These are phyloP conservation scores for Venturiaceae sp. DNA, from an alignment of 2,329 filamentous ascomycete species.

Conservation along the genomic window DNA sequence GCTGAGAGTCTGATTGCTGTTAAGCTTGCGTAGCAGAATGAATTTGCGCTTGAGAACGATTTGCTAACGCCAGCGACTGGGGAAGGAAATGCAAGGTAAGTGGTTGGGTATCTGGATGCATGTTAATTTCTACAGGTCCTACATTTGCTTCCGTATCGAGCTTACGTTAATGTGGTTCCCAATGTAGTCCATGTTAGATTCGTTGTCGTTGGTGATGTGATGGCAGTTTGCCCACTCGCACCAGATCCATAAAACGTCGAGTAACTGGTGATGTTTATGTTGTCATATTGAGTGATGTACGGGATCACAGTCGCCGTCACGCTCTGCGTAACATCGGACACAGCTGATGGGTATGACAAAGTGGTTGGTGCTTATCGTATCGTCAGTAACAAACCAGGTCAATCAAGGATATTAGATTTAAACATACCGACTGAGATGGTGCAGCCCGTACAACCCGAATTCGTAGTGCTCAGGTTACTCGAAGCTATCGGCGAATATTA, in stretches of 20 bases:
- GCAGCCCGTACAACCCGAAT: not conserved
- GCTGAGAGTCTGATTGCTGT: not conserved
- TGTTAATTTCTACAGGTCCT: not conserved
- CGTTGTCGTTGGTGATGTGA: not conserved
- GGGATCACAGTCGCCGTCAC: constrained; percentile 1
- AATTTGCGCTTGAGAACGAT: not conserved
- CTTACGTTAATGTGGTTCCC: not conserved
- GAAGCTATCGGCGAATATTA: not conserved
- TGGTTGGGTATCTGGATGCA: constrained; percentile 6
- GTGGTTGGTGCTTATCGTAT: not conserved
- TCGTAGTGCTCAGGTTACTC: not conserved
- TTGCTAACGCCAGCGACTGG: not conserved
- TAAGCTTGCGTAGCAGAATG: not conserved
- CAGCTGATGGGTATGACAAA: not conserved
- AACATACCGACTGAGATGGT: not conserved
- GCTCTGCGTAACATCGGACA: not conserved
- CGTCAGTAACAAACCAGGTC: no score
- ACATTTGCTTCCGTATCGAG: no score
- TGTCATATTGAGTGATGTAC: not conserved
- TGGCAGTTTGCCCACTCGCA: not conserved
- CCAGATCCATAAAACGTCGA: not conserved
- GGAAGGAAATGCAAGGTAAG: not conserved
- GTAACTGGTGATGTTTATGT: not conserved
- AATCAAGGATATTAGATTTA: no score
- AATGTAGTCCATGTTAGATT: constrained; percentile 1